Evolutionary conservation across 768 basidiomycete species (phyloP), one percentile per base, ranked within the genome.

Genomic region (Lactifluus piperatus): DNA sequence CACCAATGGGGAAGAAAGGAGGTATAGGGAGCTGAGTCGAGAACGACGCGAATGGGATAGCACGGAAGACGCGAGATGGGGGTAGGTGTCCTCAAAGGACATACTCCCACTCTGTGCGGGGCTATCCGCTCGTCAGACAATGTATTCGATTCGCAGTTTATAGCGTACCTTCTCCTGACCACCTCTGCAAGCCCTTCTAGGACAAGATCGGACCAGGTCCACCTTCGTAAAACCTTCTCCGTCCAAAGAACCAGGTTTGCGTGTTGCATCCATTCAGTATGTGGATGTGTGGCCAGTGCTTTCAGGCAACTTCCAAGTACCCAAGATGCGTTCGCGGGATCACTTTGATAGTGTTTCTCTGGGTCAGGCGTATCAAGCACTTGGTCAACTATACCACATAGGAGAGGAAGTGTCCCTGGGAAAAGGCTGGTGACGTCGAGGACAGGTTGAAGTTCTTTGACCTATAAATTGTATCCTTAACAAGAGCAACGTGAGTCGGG

Each of bases 41-140:
- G 89, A 73, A 1, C 73, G 57, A 2, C 81, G 81, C 8, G 86
- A 87, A 66, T 93, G 85, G 0, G 92, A 94, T 3, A 88, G 72
- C 1, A 97, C 69, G 20, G 82, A 74, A 0, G 71, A 66, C 27
- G 78, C 74, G 22, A 95, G 71, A 24, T 67, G 65, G 0, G 76
- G 69, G 62, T 88, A 89, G 4, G 85, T 67, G 20, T 76, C 74
- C 10, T 76, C 72, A 16, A 86, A 74, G 1, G 76, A 37, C 32
- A 64, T 26, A 34, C 43, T 52, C 24, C 18, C 43, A 22, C 16
- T 10, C 27, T 58, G 45, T 51, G 55, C 8, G 2, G 65, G 57
- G n/a, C 70, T 70, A 56, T 13, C 29, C 27, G 5, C 14, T 3
- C n/a, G 51, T 64, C 27, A 64, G 57, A 48, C 11, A n/a, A 34